phyloP scores from a whole-genome alignment of 1,284 basidiomycete species.

The Peniophora sp. region DNA sequence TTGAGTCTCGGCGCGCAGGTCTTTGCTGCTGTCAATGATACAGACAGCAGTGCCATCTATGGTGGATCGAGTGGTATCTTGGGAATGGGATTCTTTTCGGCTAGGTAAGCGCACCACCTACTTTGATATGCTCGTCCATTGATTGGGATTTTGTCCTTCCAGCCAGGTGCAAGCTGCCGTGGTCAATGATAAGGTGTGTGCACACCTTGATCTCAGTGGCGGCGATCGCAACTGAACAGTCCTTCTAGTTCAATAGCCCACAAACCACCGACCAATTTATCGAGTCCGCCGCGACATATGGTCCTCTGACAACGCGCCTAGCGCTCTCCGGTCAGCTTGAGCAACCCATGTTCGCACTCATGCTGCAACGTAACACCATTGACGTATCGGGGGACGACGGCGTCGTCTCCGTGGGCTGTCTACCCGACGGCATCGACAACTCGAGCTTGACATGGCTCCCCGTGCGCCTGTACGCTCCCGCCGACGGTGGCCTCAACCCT shows the following conservation, averaged over 20 bases:
- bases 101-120: conserved; percentile 25
- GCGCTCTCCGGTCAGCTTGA: conserved; percentile 32
- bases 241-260: conserved; percentile 16
- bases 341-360: conserved; percentile 36
- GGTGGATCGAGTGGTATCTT: conserved; percentile 30
- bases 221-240: not conserved
- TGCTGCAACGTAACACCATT: conserved; percentile 31
- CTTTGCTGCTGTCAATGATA: conserved; percentile 26
- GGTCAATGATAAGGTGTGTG: conserved; percentile 23
- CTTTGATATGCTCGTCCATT: too few species aligned
- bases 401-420: conserved; percentile 29
- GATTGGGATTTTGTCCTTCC: conserved; percentile 5
- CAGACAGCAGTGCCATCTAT: conserved; percentile 26
- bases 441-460: conserved; percentile 34
- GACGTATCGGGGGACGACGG: conserved; percentile 27
- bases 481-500: conserved; percentile 27
- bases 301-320: conserved; percentile 40
- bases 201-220: too few species aligned
- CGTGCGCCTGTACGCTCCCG: conserved; percentile 27
- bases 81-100: conserved; percentile 29
- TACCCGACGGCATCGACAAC: conserved; percentile 29
- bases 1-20: conserved; percentile 24
- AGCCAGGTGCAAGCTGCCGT: conserved; percentile 32
- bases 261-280: conserved; percentile 33
- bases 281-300: conserved; percentile 27